Percentiles rank a stretch among this genome's conserved stretches.
Evolutionary conservation across 352 stramenopile genomes (phyloP).

Genomic region (Phytophthora sp.): DNA sequence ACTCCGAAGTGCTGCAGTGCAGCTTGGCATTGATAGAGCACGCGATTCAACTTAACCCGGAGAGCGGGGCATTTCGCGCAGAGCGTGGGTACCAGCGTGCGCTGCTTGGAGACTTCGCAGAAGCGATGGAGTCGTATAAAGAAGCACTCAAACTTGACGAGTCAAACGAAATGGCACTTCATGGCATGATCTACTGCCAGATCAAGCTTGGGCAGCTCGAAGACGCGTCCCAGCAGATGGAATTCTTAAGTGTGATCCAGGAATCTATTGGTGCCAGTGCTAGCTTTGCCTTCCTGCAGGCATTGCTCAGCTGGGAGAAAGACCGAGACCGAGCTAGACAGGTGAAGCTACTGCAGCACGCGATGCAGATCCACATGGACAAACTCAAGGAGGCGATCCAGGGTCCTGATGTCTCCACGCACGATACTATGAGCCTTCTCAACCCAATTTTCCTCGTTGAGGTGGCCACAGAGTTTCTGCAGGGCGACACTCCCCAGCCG

Average conservation of each 20-base stretch:
- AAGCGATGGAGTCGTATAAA: slow-evolving; percentile 88
- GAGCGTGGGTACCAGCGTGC: slow-evolving; percentile 85
- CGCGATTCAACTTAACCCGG: slow-evolving; percentile 62
- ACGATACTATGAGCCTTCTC: slow-evolving; percentile 78
- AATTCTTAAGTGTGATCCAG: slow-evolving; percentile 92
- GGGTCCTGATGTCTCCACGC: slow-evolving; percentile 63
- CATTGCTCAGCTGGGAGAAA: slow-evolving; percentile 84
- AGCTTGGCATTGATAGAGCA: slow-evolving; percentile 75
- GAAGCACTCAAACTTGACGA: slow-evolving; percentile 88
- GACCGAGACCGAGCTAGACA: slow-evolving; percentile 72
- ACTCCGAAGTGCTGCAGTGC: slow-evolving; percentile 74
- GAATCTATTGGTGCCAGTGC: slow-evolving; percentile 83
- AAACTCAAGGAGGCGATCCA: slow-evolving; percentile 73
- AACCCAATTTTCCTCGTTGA: slow-evolving; percentile 92
- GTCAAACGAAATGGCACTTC: slow-evolving; percentile 87
- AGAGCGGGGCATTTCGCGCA: slow-evolving; percentile 66
- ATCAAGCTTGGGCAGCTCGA: slow-evolving; percentile 88
- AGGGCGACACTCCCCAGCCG: slow-evolving; percentile 35
- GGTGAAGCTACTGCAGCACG: slow-evolving; percentile 72
- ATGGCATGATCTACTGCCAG: slow-evolving; percentile 93
- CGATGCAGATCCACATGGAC: slow-evolving; percentile 87
- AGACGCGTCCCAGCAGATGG: slow-evolving; percentile 92
- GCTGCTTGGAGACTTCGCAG: slow-evolving; percentile 72
- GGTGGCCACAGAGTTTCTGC: slow-evolving; percentile 82
- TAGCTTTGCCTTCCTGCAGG: slow-evolving; percentile 87